A percentile compares a stretch with the other conserved stretches of the same genome.
phyloP scores from a whole-genome alignment of 2,329 filamentous ascomycete genomes.

The Thielaviopsis punctulata region DNA sequence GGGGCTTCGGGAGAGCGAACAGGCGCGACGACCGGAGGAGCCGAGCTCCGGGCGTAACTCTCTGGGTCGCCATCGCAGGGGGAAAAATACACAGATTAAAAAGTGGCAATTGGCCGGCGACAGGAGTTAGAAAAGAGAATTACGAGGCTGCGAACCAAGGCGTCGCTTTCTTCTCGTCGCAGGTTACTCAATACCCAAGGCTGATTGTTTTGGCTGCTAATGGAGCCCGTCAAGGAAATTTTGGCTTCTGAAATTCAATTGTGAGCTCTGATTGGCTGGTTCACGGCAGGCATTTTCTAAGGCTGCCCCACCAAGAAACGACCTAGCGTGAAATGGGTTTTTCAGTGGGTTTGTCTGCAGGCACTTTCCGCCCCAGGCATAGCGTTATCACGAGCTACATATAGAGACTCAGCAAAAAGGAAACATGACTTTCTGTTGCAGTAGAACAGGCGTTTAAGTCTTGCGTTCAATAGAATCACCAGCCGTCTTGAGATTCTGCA shows the following conservation, averaged over 20 bases:
- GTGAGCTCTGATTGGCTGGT: constrained; percentile 8
- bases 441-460: too few species aligned
- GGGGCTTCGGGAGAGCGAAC: constrained; percentile 67
- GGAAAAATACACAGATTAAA: neutral
- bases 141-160: neutral
- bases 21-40: constrained; percentile 76
- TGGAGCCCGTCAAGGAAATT: constrained; percentile 11
- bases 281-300: neutral
- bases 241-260: constrained; percentile 3
- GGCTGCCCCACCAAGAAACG: neutral
- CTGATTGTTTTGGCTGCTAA: constrained; percentile 3
- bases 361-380: neutral
- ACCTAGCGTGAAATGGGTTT: neutral
- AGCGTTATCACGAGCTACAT: too few species aligned
- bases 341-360: neutral
- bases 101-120: neutral
- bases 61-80: constrained; percentile 8
- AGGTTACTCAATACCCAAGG: neutral
- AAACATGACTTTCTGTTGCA: too few species aligned
- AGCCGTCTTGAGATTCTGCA: too few species aligned
- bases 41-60: constrained; percentile 42
- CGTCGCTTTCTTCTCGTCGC: neutral
- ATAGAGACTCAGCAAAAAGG: too few species aligned
- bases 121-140: neutral
- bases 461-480: too few species aligned